Evolutionary conservation across 148 eudicot genomes (phyloP).

Genomic region (Rhododendron ferrugineum): DNA sequence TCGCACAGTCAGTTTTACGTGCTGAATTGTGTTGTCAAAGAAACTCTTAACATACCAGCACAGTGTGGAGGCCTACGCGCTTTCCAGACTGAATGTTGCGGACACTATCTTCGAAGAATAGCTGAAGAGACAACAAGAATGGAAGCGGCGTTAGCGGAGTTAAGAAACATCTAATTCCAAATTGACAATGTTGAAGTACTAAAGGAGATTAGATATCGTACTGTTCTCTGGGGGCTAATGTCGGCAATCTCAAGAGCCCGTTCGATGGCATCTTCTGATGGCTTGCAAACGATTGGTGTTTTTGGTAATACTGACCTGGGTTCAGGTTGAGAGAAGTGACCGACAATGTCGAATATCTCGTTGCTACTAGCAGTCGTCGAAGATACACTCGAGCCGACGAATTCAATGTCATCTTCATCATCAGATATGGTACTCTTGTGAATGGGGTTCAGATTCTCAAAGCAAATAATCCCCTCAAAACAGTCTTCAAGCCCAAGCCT

Average conservation of each 20-base stretch:
- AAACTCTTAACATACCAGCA: constrained; percentile 68
- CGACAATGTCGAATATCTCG: constrained; percentile 71
- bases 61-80: constrained; percentile 74
- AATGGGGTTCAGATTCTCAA: constrained; percentile 73
- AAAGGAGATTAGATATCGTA: constrained; percentile 17
- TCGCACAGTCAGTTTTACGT: neutral
- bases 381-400: constrained; percentile 32
- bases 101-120: constrained; percentile 87
- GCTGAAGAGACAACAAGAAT: constrained; percentile 36
- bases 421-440: constrained; percentile 56
- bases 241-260: constrained; percentile 62
- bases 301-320: constrained; percentile 50
- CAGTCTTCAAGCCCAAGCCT: constrained; percentile 79
- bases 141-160: neutral
- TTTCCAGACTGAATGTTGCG: constrained; percentile 80
- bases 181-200: neutral
- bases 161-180: neutral
- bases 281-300: constrained; percentile 81
- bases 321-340: constrained; percentile 43
- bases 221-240: constrained; percentile 73
- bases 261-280: constrained; percentile 64
- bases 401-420: constrained; percentile 66
- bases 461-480: constrained; percentile 89
- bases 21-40: neutral
- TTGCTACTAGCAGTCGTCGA: neutral